Base-by-base conservation (phyloP, 2,329 filamentous ascomycete species). In the Triangularia setosa region DNA sequence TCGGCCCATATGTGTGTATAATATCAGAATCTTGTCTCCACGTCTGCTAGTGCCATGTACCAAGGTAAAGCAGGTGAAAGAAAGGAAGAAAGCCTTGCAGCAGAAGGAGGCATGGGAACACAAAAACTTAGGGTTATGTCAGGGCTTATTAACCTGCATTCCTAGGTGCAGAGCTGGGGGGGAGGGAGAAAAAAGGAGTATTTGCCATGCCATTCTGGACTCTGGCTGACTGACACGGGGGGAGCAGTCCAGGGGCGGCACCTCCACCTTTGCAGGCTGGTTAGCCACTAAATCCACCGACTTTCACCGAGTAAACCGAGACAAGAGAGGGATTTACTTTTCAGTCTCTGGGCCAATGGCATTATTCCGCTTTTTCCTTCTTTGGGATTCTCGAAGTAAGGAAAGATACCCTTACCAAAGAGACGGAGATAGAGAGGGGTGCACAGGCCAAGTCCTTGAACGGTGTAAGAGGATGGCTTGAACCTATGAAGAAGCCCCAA, bases 361-460 rank as follows among this genome's bases (percentile, higher is more conserved):
- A 64, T 54, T 59, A 40, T 58, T 48, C 53, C 18, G 48, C 61
- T 64, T 35, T 60, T 59, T 59, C 62, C 57, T n/a, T 35, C 25
- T 14, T 24, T 27, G 9, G 16, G 3, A 27, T 64, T 62, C 25
- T 58, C 28, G 4, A 44, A 35, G 33, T 57, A 30, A 18, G 60
- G 52, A 33, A 48, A 54, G 25, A 58, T 48, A 9, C 16, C 16
- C 18, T 48, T 48, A 21, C 16, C n/a, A 18, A 48, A n/a, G n/a
- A 6, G n/a, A 21, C n/a, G n/a, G 18, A 48, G 40, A 21, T 6
- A 48, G 40, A 12, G 16, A 18, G 8, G n/a, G 58, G 48, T 55
- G 67, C 67, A 70, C 67, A 68, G 67, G 67, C 66, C 65, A 68
- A 18, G 62, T 61, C 25, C 44, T 23, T 11, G 11, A 40, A 48